Base-by-base conservation (phyloP, 2,329 filamentous ascomycete genomes). In the Aspergillus quadricinctus region DNA sequence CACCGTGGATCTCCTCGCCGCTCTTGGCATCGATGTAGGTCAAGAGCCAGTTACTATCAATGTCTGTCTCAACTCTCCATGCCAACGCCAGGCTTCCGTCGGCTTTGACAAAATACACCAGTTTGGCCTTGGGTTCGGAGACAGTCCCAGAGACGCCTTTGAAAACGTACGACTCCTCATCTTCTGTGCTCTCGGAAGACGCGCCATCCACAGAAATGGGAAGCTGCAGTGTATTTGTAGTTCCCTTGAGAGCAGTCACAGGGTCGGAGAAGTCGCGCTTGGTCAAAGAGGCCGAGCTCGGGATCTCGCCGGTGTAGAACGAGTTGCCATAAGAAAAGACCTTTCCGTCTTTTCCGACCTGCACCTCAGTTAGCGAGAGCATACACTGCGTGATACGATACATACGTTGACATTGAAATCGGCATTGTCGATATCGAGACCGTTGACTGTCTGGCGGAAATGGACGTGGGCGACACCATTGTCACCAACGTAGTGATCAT, bases 341-440 rank as follows among this genome's bases (percentile, higher is more conserved):
- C 50, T 54, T 58, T 17, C 60, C 60, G 17, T 59, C 48, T 57
- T 55, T 55, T 19, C 54, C 60, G 28, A 61, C 45, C 60, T 62
- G 23, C 4, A 28, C 3, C 46, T 5, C 3, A 35, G 19, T 50
- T 31, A 55, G 46, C 8, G 17, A 17, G 21, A 29, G 10, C 1
- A 29, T 6, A 9, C 27, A 11, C 2, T n/a, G 8, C 10, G 7
- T 4, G 14, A 11, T 3, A 10, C 3, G 4, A 10, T 14, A 52
- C 56, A 6, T 50, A 62, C 60, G 40, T 62, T 62, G 35, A 60
- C 60, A n/a, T 62, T 60, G 45, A 59, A 57, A 23, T 62, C 53
- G 2, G 58, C 58, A 52, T 62, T 61, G 50, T 57, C 58, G 48
- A 61, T 59, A n/a, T 62, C 60, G 10, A 61, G 48, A 17, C 37